Evolutionary conservation across 371 early-diverging fungal genomes (phyloP).

Genomic region (Blastocladiella emersonii): DNA sequence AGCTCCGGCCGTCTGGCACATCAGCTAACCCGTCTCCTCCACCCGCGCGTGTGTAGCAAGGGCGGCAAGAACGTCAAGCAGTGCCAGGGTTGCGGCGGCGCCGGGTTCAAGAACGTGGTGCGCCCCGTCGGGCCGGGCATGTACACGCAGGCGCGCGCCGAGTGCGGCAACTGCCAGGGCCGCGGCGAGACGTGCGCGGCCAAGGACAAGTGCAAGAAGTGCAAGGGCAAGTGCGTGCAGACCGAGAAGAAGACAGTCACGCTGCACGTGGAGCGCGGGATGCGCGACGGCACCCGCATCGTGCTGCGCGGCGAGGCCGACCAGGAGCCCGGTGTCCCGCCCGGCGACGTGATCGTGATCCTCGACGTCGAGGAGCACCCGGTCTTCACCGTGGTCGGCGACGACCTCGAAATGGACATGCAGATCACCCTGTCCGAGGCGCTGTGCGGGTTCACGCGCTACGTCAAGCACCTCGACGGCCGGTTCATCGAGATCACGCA

Average conservation of each 20-base stretch:
- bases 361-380: slow-evolving; percentile 64
- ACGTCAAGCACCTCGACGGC: slow-evolving; percentile 68
- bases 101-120: slow-evolving; percentile 33
- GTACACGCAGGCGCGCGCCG: slow-evolving; percentile 9
- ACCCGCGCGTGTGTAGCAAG: slow-evolving; percentile 2
- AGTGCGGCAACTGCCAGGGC: background rate
- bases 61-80: slow-evolving; percentile 34
- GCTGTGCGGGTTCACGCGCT: slow-evolving; percentile 32
- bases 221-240: slow-evolving; percentile 66
- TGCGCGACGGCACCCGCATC: slow-evolving; percentile 76
- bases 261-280: slow-evolving; percentile 82
- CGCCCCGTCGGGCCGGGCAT: slow-evolving; percentile 48
- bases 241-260: slow-evolving; percentile 36
- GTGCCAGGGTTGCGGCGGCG: slow-evolving; percentile 30
- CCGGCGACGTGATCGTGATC: slow-evolving; percentile 81
- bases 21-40: too few relatives aligned
- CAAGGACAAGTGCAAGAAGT: slow-evolving; percentile 75
- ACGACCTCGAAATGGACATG: slow-evolving; percentile 68
- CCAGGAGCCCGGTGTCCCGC: slow-evolving; percentile 21
- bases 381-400: slow-evolving; percentile 61
- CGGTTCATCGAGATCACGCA: slow-evolving; percentile 44
- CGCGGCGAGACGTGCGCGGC: slow-evolving; percentile 35
- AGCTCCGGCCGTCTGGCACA: too few relatives aligned
- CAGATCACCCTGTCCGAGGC: slow-evolving; percentile 75
- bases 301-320: slow-evolving; percentile 83